Evolutionary conservation across 2,329 filamentous ascomycete genomes (phyloP).

Genomic region (Ophiosphaerella korrae): DNA sequence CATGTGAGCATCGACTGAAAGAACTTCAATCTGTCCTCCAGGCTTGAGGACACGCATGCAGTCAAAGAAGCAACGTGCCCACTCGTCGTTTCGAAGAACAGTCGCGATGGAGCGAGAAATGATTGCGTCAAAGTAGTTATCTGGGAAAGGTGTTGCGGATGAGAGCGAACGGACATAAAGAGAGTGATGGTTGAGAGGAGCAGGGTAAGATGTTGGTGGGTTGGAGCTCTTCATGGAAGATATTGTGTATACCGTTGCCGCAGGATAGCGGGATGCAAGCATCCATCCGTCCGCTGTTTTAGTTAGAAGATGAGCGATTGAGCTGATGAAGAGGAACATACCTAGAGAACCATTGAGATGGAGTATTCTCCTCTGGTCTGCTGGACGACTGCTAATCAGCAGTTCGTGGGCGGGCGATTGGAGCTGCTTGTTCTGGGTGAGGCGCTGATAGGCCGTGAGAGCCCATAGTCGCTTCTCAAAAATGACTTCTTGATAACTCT

Average conservation of each 20-base stretch:
- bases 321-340: conserved; percentile 5
- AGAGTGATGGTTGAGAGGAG: conserved; percentile 35
- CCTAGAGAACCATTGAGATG: conserved; percentile 33
- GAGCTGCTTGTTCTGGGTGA: conserved; percentile 34
- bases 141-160: conserved; percentile 29
- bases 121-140: conserved; percentile 33
- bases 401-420: conserved; percentile 33
- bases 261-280: conserved; percentile 31
- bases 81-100: conserved; percentile 31
- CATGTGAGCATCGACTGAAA: conserved; percentile 32
- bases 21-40: conserved; percentile 33
- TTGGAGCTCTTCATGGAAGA: conserved; percentile 24
- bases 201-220: conserved; percentile 28
- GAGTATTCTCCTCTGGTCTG: conserved; percentile 28
- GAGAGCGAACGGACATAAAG: conserved; percentile 30
- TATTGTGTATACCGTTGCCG: conserved; percentile 30
- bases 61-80: conserved; percentile 35
- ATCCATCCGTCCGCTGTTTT: conserved; percentile 32
- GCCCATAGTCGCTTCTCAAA: conserved; percentile 38
- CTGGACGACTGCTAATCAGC: conserved; percentile 24
- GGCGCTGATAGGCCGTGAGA: conserved; percentile 30
- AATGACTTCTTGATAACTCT: conserved; percentile 30
- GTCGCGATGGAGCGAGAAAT: conserved; percentile 32
- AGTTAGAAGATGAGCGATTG: background rate
- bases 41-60: conserved; percentile 35